Evolutionary conservation across 2,329 filamentous ascomycete species (phyloP).

Genomic region (Domatiomyces catenatus): DNA sequence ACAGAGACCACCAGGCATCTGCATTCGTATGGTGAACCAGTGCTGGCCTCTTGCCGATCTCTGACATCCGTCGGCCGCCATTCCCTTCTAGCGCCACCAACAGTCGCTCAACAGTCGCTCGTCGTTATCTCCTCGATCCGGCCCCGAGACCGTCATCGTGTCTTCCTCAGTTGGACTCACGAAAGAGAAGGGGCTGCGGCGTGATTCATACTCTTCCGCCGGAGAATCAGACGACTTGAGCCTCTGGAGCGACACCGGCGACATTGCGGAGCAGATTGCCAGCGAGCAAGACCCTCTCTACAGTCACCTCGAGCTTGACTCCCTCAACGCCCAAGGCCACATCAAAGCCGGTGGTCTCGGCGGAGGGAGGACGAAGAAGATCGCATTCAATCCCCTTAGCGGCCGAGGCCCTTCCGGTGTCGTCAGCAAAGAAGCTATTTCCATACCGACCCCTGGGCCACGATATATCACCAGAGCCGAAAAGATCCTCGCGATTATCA

Average conservation of each 20-base stretch:
- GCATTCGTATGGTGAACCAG: neutral
- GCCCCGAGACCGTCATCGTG: constrained; percentile 23
- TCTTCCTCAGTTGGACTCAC: constrained; percentile 29
- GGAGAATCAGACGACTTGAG: constrained; percentile 52
- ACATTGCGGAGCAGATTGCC: constrained; percentile 79
- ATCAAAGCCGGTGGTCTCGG: constrained; percentile 20
- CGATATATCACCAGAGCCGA: constrained; percentile 50
- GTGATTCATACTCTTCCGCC: constrained; percentile 35
- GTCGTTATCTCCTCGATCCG: constrained; percentile 39
- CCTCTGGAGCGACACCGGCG: constrained; percentile 86
- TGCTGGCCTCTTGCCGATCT: neutral
- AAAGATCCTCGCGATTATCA: constrained; percentile 63
- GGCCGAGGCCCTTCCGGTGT: constrained; percentile 29
- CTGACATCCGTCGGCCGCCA: neutral
- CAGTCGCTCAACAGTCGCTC: constrained; percentile 81
- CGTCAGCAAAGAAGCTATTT: constrained; percentile 59
- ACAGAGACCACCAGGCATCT: neutral
- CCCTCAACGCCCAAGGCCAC: constrained; percentile 28
- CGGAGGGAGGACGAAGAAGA: constrained; percentile 19
- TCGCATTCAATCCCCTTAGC: constrained; percentile 14
- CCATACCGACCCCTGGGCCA: constrained; percentile 54
- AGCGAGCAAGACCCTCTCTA: constrained; percentile 64
- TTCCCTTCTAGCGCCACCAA: constrained; percentile 50
- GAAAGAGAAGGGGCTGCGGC: constrained; percentile 33
- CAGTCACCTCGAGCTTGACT: constrained; percentile 44